Conservation (phyloP, 2,329 filamentous ascomycete species). For the Alternaria rosae region DNA sequence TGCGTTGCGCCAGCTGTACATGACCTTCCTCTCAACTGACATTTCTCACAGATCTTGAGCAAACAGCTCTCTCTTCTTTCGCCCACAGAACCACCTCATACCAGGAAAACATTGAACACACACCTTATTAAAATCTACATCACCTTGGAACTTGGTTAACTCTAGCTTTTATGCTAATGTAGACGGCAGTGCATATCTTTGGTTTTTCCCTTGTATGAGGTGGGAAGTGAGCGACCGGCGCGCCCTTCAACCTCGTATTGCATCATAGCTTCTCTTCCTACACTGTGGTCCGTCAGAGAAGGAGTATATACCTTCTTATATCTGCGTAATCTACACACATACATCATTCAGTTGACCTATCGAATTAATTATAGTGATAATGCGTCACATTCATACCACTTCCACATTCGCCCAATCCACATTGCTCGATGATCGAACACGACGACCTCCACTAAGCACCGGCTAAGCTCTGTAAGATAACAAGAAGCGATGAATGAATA, state of each 20-base stretch:
- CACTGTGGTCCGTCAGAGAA: background rate
- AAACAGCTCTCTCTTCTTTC: rapidly evolving
- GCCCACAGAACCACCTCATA: rapidly evolving
- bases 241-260: background rate
- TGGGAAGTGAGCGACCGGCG: background rate
- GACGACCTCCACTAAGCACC: background rate
- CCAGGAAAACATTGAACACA: too few relatives aligned
- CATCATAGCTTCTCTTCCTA: background rate
- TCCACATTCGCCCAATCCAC: background rate
- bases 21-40: background rate
- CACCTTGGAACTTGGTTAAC: too few relatives aligned
- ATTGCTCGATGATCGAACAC: background rate
- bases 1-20: background rate
- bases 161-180: too few relatives aligned
- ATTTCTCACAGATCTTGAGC: background rate
- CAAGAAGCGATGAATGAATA: background rate
- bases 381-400: background rate
- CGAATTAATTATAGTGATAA: rapidly evolving
- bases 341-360: background rate
- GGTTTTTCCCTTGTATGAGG: too few relatives aligned
- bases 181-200: too few relatives aligned
- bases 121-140: too few relatives aligned
- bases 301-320: background rate
- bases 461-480: background rate
- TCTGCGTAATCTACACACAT: background rate